Conservation (phyloP, 768 basidiomycete species). For the Russula dissimulans region DNA sequence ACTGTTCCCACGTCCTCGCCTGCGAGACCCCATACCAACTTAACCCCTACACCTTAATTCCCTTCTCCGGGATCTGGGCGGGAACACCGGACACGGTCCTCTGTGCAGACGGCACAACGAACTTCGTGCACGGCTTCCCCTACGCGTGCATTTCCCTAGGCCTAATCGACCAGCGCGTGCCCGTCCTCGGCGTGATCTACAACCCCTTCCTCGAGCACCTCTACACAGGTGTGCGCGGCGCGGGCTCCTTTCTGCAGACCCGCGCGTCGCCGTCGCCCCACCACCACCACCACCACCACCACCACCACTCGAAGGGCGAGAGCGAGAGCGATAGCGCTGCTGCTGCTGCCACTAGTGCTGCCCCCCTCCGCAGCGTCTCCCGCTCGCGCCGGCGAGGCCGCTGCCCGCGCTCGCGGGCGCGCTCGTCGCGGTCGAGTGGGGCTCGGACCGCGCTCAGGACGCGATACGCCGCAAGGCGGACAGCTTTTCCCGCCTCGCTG, state of each 20-base stretch:
- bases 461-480: slow-evolving; percentile 48
- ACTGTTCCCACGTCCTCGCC: slow-evolving; percentile 33
- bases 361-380: slow-evolving; percentile 42
- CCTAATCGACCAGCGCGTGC: slow-evolving; percentile 69
- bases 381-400: slow-evolving; percentile 42
- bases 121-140: slow-evolving; percentile 80
- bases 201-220: slow-evolving; percentile 3
- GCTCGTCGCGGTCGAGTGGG: slow-evolving; percentile 82
- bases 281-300: no score
- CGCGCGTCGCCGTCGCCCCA: slow-evolving; percentile 24
- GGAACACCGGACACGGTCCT: slow-evolving; percentile 26
- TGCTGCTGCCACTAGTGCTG: no score
- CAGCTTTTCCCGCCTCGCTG: slow-evolving; percentile 70
- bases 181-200: slow-evolving; percentile 33
- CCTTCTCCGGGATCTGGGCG: slow-evolving; percentile 38
- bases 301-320: no score
- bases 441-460: slow-evolving; percentile 56
- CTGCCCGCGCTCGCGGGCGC: slow-evolving; percentile 62
- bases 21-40: no score
- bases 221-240: slow-evolving; percentile 36
- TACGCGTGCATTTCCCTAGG: slow-evolving; percentile 88
- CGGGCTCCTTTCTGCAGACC: slow-evolving; percentile 59
- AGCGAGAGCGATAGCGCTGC: no score
- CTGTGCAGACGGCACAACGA: slow-evolving; percentile 70
- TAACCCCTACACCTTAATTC: slow-evolving; percentile 48